Evolutionary conservation across 441 rosid species (phyloP).

Genomic region (Pelargonium fulgidum): DNA sequence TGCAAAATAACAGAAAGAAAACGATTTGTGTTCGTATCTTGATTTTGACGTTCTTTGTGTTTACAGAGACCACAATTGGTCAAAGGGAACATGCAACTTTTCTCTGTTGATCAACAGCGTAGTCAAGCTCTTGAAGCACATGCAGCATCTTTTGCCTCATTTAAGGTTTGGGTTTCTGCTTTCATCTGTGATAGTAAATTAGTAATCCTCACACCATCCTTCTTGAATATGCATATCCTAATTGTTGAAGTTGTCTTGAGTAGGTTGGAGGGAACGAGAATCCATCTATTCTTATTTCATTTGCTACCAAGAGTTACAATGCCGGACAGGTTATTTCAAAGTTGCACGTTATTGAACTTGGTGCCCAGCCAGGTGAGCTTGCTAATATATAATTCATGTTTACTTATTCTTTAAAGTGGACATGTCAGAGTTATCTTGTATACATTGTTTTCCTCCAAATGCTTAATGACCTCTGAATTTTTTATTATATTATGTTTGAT

Average conservation of each 20-base stretch:
- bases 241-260: slow-evolving; percentile 1
- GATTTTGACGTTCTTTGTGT: slow-evolving; percentile 18
- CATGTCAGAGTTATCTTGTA: too few relatives aligned
- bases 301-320: slow-evolving; percentile 76
- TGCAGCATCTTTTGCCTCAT: slow-evolving; percentile 95
- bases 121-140: slow-evolving; percentile 99
- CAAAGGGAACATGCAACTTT: slow-evolving; percentile 98
- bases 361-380: slow-evolving; percentile 84
- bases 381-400: slow-evolving; percentile 7
- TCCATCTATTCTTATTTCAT: slow-evolving; percentile 82
- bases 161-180: slow-evolving; percentile 43
- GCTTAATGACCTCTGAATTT: too few relatives aligned
- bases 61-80: slow-evolving; percentile 86
- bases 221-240: not conserved
- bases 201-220: not conserved
- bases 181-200: slow-evolving; percentile 7
- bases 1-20: not conserved
- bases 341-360: slow-evolving; percentile 95
- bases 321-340: slow-evolving; percentile 93
- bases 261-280: slow-evolving; percentile 97
- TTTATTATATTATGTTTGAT: not conserved
- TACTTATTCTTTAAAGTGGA: not conserved
- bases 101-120: slow-evolving; percentile 96
- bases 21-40: slow-evolving; percentile 12
- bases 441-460: too few relatives aligned